Evolutionary conservation across 805 yeast genomes (phyloP).

Genomic region (Sugiyamaella chiloensis): DNA sequence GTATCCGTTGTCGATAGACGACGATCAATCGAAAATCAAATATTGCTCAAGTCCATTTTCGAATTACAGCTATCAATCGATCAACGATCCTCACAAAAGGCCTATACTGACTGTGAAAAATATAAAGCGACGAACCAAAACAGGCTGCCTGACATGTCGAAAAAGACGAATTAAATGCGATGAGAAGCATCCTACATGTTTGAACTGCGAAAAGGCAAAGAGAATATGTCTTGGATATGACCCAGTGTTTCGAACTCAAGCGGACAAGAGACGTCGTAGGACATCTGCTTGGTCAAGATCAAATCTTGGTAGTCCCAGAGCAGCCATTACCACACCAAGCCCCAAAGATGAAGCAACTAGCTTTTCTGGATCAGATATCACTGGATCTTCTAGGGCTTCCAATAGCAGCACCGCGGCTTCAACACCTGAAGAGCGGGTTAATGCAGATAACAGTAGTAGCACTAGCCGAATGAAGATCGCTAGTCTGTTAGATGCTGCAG

Average conservation of each 20-base stretch:
- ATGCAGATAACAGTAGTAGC: neutral
- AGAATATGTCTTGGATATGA: conserved; percentile 70
- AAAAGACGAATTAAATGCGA: conserved; percentile 72
- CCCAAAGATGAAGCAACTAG: neutral
- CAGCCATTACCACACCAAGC: neutral
- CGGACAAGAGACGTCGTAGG: conserved; percentile 19
- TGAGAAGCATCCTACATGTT: conserved; percentile 66
- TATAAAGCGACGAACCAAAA: conserved; percentile 50
- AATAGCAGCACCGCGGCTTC: neutral
- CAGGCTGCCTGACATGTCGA: conserved; percentile 75
- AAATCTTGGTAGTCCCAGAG: too few species aligned
- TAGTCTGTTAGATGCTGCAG: conserved; percentile 27
- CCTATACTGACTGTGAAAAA: conserved; percentile 21
- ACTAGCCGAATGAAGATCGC: conserved; percentile 23
- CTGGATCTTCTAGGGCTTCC: neutral
- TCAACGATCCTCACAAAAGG: neutral
- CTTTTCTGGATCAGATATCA: neutral
- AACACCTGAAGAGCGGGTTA: neutral
- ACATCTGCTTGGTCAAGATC: neutral
- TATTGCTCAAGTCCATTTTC: neutral
- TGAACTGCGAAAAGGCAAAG: conserved; percentile 62
- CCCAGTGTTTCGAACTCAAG: conserved; percentile 29
- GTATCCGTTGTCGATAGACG: too few species aligned
- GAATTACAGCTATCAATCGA: neutral
- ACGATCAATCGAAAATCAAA: neutral